These are phyloP conservation scores for Auriscalpium vulgare DNA, from an alignment of 768 basidiomycete genomes.

Conservation along the genomic window DNA sequence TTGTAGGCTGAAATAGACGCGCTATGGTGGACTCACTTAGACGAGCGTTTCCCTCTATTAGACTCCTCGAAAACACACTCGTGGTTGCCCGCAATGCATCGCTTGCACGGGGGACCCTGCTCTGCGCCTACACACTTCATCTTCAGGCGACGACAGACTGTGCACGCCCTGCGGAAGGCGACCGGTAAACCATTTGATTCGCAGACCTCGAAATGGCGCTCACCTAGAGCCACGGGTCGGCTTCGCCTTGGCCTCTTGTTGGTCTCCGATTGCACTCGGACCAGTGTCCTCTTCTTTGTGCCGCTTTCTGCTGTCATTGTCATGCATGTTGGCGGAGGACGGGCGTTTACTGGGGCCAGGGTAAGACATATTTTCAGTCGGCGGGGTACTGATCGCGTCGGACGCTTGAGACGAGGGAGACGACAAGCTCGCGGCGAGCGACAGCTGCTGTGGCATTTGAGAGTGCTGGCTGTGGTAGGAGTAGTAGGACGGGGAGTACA, in stretches of 20 bases:
- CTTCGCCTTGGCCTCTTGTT: constrained; percentile 63
- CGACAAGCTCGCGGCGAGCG: constrained; percentile 52
- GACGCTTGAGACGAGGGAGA: constrained; percentile 79
- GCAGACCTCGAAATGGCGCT: not conserved
- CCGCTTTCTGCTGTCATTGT: constrained; percentile 33
- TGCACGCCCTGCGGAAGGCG: constrained; percentile 61
- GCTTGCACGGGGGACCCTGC: constrained; percentile 86
- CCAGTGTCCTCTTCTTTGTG: constrained; percentile 48
- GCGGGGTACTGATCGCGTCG: constrained; percentile 67
- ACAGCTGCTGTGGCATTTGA: constrained; percentile 40
- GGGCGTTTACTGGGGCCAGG: constrained; percentile 24
- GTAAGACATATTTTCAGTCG: constrained; percentile 49
- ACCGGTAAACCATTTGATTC: constrained; percentile 5
- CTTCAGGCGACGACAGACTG: constrained; percentile 84
- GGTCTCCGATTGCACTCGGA: constrained; percentile 41
- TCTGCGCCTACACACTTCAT: constrained; percentile 93
- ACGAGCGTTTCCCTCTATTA: constrained; percentile 85
- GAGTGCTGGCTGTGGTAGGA: constrained; percentile 40
- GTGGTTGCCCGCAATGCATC: constrained; percentile 69
- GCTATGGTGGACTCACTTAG: constrained; percentile 46
- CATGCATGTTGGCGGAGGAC: constrained; percentile 31
- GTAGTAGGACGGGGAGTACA: constrained; percentile 56
- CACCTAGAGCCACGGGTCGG: constrained; percentile 82
- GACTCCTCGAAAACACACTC: constrained; percentile 97
- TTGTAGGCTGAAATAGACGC: constrained; percentile 13